Base-by-base conservation (phyloP, 345 rosid species). In the Ailanthus altissimus region DNA sequence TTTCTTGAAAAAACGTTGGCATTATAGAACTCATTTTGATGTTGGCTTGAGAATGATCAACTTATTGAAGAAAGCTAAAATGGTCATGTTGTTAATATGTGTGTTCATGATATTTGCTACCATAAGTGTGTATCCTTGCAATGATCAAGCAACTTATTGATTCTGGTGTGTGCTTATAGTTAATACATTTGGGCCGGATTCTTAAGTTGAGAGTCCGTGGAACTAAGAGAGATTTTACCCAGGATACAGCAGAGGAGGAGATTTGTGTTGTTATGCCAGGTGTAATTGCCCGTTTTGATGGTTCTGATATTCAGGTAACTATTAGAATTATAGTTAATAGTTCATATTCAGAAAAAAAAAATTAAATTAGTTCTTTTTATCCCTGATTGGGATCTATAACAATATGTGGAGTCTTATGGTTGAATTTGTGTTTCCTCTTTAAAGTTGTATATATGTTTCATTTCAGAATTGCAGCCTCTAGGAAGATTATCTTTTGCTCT, bases 281-380 rank as follows among this genome's bases (percentile, higher is more conserved):
- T 46, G 88, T 89, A 5, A 84, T 96, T 70, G 97, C 97, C 11
- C 99, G 94, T 75, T 93, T 93, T 66, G 97, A 96, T 83, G 97
- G 92, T 71, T 79, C 88, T 45, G 88, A 90, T 72, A 79, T 95
- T 81, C 91, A 84, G 94, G 99, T 90, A 77, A 56, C 40, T 56
- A 46, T 50, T 62, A n/a, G 36, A 63, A 38, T 63, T 65, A 8
- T 28, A 26, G 67, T 73, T 73, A 49, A 14, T 16, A n/a, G 25
- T 6, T 20, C 20, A 6, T 47, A 47, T 74, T 60, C 16, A 21
- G 64, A 36, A 14, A 57, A 32, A 20, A 42, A 5, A 32, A 43
- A 71, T 54, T 38, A 53, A 53, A 53, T 13, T 21, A 58, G 11
- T 65, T 5, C 18, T 43, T 42, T 42, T 8, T 16, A 36, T 15